A percentile compares a stretch with the other conserved stretches of the same genome.
phyloP scores from a whole-genome alignment of 1,139 yeast genomes.

The Arxiozyma slooffiae region DNA sequence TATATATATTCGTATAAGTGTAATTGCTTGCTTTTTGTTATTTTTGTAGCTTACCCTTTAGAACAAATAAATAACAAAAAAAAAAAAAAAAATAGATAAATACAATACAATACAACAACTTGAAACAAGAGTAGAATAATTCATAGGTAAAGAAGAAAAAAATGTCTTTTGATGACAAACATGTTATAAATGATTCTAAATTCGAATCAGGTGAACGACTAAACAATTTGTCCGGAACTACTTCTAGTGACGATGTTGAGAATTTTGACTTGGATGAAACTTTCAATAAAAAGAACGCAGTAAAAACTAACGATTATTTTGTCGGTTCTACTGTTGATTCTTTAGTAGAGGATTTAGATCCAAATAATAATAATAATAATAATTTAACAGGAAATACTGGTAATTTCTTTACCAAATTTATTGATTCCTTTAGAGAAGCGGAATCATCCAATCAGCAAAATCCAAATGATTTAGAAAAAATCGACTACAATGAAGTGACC shows the following conservation, averaged over 20 bases:
- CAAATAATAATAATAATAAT: not conserved
- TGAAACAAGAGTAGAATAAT: not conserved
- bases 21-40: no score
- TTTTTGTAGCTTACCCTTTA: no score
- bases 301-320: not conserved
- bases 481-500: conserved; percentile 20
- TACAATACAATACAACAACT: no score
- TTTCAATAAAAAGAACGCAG: not conserved
- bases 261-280: not conserved
- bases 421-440: not conserved
- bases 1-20: no score
- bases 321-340: not conserved
- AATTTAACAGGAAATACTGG: not conserved
- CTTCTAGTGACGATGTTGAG: conserved; percentile 1
- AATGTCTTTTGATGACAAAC: not conserved
- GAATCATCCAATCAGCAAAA: not conserved
- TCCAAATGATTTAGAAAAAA: not conserved
- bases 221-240: not conserved
- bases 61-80: no score
- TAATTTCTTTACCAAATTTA: not conserved
- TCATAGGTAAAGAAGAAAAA: no score
- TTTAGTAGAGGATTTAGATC: not conserved
- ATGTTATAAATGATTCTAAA: not conserved
- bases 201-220: not conserved
- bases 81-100: no score